Evolutionary conservation across 495 filamentous ascomycete species (phyloP).

Genomic region (Bryoglossum gracile): DNA sequence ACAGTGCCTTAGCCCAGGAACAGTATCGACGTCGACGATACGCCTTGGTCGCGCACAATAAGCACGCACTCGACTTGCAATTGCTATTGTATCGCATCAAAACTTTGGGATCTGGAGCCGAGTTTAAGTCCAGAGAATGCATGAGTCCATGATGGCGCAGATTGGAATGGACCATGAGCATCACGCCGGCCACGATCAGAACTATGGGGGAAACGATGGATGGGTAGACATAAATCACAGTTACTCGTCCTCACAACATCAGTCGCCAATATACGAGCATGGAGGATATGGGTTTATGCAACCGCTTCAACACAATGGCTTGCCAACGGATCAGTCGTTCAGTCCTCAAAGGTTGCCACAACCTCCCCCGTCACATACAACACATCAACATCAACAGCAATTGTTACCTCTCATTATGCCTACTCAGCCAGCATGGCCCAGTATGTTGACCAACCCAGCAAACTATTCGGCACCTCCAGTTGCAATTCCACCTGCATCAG

Average conservation of each 20-base stretch:
- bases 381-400: slow-evolving; percentile 29
- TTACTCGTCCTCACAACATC: slow-evolving; percentile 26
- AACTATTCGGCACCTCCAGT: slow-evolving; percentile 46
- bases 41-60: slow-evolving; percentile 10
- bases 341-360: slow-evolving; percentile 20
- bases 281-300: slow-evolving; percentile 26
- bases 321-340: slow-evolving; percentile 19
- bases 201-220: slow-evolving; percentile 18
- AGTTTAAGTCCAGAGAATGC: slow-evolving; percentile 20
- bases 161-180: slow-evolving; percentile 28
- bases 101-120: background rate
- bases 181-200: slow-evolving; percentile 19
- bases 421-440: slow-evolving; percentile 61
- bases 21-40: slow-evolving; percentile 16
- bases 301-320: slow-evolving; percentile 18
- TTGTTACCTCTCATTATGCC: slow-evolving; percentile 57
- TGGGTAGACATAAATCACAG: slow-evolving; percentile 25
- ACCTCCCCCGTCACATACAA: slow-evolving; percentile 17
- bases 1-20: slow-evolving; percentile 28
- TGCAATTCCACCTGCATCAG: slow-evolving; percentile 47
- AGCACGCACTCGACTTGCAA: slow-evolving; percentile 6
- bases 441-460: slow-evolving; percentile 56
- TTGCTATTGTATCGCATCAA: slow-evolving; percentile 12
- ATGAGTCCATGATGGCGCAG: slow-evolving; percentile 27
- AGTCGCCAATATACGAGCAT: slow-evolving; percentile 27